A percentile compares a stretch with the other conserved stretches of the same genome.
These are phyloP conservation scores for Vickermania spadyakhi DNA, from an alignment of 208 protist species.

Conservation along the genomic window DNA sequence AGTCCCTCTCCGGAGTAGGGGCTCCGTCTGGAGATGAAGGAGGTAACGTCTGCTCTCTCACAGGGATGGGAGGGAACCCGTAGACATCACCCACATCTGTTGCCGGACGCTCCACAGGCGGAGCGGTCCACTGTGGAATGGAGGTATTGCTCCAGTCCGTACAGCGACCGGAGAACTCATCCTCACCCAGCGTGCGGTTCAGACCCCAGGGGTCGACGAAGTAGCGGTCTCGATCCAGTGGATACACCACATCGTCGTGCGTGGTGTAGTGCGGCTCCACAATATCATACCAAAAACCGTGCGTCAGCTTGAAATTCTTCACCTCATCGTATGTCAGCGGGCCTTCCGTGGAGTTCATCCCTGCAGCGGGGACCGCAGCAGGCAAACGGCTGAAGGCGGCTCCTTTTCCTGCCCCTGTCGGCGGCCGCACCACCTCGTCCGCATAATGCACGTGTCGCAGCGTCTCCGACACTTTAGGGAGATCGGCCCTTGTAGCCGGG, in stretches of 20 bases:
- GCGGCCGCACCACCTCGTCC: no score
- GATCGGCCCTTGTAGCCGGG: no score
- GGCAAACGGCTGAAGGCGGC: no score
- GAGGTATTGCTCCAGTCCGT: neutral
- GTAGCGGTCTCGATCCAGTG: neutral
- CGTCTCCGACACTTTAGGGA: no score
- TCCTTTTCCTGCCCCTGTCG: no score
- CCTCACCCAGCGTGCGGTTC: neutral
- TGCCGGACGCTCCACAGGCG: neutral
- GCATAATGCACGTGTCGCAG: no score
- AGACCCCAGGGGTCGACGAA: neutral
- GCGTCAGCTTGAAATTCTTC: neutral
- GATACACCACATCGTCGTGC: neutral
- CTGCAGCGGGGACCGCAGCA: no score
- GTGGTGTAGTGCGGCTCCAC: constrained; percentile 2
- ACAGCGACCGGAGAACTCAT: neutral
- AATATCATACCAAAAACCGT: neutral
- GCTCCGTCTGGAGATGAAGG: neutral
- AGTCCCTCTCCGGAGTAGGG: neutral
- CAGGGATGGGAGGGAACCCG: neutral
- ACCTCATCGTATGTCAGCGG: constrained; percentile 4
- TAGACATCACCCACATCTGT: no score
- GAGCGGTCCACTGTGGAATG: neutral
- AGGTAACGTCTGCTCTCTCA: no score
- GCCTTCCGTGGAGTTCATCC: no score